phyloP scores from a whole-genome alignment of 495 filamentous ascomycete genomes.

The Talaromyces trachyspermus region DNA sequence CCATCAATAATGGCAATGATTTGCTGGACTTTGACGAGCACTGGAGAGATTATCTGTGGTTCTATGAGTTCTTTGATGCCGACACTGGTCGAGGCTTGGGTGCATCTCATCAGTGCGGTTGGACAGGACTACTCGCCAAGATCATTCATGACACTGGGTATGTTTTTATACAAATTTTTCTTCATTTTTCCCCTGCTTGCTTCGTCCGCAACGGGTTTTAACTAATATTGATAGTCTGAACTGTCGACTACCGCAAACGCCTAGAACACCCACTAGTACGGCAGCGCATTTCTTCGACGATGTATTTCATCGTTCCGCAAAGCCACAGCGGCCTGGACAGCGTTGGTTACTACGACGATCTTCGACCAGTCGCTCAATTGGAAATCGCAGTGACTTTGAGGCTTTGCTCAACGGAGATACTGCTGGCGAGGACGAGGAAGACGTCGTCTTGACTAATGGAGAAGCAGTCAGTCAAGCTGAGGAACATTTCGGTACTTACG shows the following conservation, averaged over 20 bases:
- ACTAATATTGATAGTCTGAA: constrained; percentile 51
- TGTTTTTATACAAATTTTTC: too few species aligned
- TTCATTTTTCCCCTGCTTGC: constrained; percentile 2
- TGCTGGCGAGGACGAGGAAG: constrained; percentile 25
- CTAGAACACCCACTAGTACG: constrained; percentile 72
- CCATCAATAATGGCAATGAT: constrained; percentile 75
- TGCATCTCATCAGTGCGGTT: constrained; percentile 91
- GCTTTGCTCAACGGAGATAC: constrained; percentile 25
- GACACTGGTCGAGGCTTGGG: constrained; percentile 84
- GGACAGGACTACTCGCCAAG: constrained; percentile 94
- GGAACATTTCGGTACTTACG: constrained; percentile 60
- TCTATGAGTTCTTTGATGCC: constrained; percentile 95
- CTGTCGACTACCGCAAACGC: constrained; percentile 89
- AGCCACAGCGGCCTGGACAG: constrained; percentile 26
- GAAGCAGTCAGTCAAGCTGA: constrained; percentile 46
- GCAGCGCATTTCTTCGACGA: constrained; percentile 95
- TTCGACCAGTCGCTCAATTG: constrained; percentile 79
- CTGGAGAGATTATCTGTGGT: constrained; percentile 92
- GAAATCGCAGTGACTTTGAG: constrained; percentile 74
- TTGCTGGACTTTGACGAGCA: constrained; percentile 81
- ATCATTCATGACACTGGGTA: constrained; percentile 96
- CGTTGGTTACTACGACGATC: constrained; percentile 62
- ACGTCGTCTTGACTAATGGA: constrained; percentile 13
- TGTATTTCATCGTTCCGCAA: constrained; percentile 52
- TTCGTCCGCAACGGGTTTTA: not conserved